Percentiles rank a stretch among this genome's conserved stretches.
Evolutionary conservation across 2,329 filamentous ascomycete species (phyloP).

Genomic region (Westerdykella sp.): DNA sequence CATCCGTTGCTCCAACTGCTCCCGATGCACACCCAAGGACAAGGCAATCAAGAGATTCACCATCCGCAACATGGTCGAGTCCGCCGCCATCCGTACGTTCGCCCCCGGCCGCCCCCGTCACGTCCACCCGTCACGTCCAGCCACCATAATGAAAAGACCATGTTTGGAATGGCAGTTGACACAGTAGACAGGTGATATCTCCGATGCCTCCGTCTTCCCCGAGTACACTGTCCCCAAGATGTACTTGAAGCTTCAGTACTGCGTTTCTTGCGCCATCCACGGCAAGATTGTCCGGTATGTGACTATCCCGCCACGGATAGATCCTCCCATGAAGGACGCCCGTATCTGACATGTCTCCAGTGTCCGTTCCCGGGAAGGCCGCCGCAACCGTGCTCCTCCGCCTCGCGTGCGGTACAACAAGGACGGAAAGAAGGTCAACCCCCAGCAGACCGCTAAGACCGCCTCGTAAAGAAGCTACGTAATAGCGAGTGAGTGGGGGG

Average conservation of each 20-base stretch:
- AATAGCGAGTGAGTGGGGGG: slow-evolving; percentile 6
- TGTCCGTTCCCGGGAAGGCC: slow-evolving; percentile 93
- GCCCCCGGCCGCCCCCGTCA: slow-evolving; percentile 5
- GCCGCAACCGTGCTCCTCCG: slow-evolving; percentile 97
- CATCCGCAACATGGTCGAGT: slow-evolving; percentile 99
- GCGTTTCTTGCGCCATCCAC: slow-evolving; percentile 99
- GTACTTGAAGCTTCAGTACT: slow-evolving; percentile 99
- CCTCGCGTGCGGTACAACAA: slow-evolving; percentile 99
- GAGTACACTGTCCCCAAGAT: slow-evolving; percentile 99
- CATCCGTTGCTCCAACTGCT: slow-evolving; percentile 89
- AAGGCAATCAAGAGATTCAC: slow-evolving; percentile 99
- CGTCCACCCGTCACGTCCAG: neutral
- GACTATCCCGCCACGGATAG: slow-evolving; percentile 21
- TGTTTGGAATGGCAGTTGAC: slow-evolving; percentile 15
- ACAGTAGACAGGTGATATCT: slow-evolving; percentile 82
- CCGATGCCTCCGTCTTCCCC: slow-evolving; percentile 96
- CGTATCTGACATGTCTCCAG: slow-evolving; percentile 44
- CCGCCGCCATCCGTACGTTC: slow-evolving; percentile 94
- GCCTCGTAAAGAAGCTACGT: slow-evolving; percentile 19
- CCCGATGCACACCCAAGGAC: slow-evolving; percentile 84
- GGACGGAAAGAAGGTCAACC: slow-evolving; percentile 99
- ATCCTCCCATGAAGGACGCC: neutral
- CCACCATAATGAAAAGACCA: slow-evolving; percentile 7
- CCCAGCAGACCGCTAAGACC: slow-evolving; percentile 68
- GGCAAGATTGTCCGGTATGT: slow-evolving; percentile 99